These are phyloP conservation scores for Pythium periplocum DNA, from an alignment of 352 stramenopile genomes.

Conservation along the genomic window DNA sequence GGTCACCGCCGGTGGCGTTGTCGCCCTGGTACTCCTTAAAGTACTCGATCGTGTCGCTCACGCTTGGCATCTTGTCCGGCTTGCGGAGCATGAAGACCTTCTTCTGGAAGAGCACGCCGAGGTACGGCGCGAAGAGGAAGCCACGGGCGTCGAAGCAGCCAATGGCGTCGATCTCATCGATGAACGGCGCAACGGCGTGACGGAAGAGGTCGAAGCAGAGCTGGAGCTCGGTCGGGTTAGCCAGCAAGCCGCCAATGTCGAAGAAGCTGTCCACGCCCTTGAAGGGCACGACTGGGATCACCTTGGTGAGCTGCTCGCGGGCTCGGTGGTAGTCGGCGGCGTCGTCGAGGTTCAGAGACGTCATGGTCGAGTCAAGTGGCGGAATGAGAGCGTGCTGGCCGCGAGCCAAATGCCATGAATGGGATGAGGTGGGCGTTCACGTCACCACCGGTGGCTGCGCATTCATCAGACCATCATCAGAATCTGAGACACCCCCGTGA, in stretches of 20 bases:
- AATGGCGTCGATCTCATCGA: conserved; percentile 66
- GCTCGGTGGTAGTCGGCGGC: conserved; percentile 42
- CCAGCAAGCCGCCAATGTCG: conserved; percentile 94
- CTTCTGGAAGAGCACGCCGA: conserved; percentile 94
- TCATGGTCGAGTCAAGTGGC: no score
- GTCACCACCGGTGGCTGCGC: no score
- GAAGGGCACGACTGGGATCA: conserved; percentile 95
- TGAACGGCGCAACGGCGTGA: conserved; percentile 50
- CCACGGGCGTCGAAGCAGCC: conserved; percentile 94
- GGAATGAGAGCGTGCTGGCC: no score
- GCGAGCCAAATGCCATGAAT: no score
- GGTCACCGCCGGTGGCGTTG: conserved; percentile 71
- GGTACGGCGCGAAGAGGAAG: conserved; percentile 95
- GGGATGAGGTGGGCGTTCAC: no score
- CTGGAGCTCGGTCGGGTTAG: conserved; percentile 84
- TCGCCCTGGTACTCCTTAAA: conserved; percentile 92
- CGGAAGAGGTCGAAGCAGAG: conserved; percentile 93
- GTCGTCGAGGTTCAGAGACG: conserved; percentile 9
- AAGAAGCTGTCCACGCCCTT: conserved; percentile 95
- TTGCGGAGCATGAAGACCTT: conserved; percentile 99
- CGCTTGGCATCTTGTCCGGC: conserved; percentile 95
- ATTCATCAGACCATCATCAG: no score
- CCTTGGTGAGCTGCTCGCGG: conserved; percentile 66
- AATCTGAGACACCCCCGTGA: no score
- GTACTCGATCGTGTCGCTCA: conserved; percentile 89